Percentiles rank a stretch among this genome's conserved stretches.
These are phyloP conservation scores for Ormosia emarginata DNA, from an alignment of 306 rosid species.

Conservation along the genomic window DNA sequence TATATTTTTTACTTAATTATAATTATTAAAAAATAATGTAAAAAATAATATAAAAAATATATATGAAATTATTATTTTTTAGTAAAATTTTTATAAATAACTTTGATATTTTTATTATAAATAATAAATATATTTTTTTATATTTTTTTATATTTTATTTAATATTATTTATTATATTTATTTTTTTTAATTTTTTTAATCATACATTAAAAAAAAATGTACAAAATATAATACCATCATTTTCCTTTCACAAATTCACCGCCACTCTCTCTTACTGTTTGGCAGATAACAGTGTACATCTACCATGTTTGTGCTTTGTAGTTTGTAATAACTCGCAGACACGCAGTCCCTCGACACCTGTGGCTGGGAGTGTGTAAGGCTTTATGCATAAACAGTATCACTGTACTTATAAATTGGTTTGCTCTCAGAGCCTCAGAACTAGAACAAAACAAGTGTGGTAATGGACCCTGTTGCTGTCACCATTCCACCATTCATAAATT, in stretches of 20 bases:
- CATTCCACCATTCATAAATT: background rate
- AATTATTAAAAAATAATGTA: too few species aligned
- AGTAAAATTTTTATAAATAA: too few species aligned
- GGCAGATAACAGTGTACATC: background rate
- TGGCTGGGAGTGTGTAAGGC: conserved; percentile 1
- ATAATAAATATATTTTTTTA: too few species aligned
- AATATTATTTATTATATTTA: too few species aligned
- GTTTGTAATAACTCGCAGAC: conserved; percentile 16
- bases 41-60: too few species aligned
- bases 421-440: conserved; percentile 19
- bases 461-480: conserved; percentile 28
- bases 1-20: too few species aligned
- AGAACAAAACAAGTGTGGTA: conserved; percentile 20
- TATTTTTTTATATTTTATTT: too few species aligned
- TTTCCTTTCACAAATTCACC: conserved; percentile 8
- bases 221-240: too few species aligned
- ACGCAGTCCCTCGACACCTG: conserved; percentile 39
- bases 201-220: too few species aligned
- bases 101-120: too few species aligned
- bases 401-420: conserved; percentile 26
- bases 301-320: background rate
- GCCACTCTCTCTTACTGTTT: background rate
- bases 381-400: background rate
- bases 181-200: too few species aligned
- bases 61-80: too few species aligned